Evolutionary conservation across 2,329 filamentous ascomycete genomes (phyloP).

Genomic region (Penicillium olsonii): DNA sequence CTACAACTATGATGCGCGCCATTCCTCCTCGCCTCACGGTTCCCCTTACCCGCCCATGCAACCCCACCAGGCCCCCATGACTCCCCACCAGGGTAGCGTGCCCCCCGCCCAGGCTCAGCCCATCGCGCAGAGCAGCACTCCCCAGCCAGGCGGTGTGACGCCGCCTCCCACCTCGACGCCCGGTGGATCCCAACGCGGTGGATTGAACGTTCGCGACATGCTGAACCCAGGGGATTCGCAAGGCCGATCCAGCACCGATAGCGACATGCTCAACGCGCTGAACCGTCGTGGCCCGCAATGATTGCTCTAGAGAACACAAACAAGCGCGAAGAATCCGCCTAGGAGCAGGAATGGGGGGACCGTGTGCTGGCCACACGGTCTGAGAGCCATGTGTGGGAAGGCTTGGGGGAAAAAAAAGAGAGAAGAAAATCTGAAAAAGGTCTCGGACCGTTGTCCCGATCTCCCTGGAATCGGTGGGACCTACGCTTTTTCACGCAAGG

Average conservation of each 20-base stretch:
- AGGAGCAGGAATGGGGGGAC: constrained; percentile 16
- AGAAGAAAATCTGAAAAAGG: constrained; percentile 12
- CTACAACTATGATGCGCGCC: constrained; percentile 45
- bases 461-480: neutral
- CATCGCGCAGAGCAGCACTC: constrained; percentile 5
- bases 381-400: constrained; percentile 19
- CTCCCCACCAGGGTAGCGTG: constrained; percentile 22
- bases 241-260: constrained; percentile 49
- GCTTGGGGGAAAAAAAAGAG: constrained; percentile 10
- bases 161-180: constrained; percentile 43
- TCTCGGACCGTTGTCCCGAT: constrained; percentile 12
- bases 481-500: neutral
- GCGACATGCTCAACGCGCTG: constrained; percentile 52
- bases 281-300: constrained; percentile 43
- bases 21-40: constrained; percentile 46
- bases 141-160: constrained; percentile 33
- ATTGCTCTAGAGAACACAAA: constrained; percentile 13
- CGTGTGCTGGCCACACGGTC: constrained; percentile 29
- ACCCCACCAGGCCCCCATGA: constrained; percentile 24
- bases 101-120: constrained; percentile 4
- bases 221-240: constrained; percentile 45
- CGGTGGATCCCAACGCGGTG: constrained; percentile 37
- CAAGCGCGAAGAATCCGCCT: neutral
- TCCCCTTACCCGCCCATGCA: constrained; percentile 43
- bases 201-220: constrained; percentile 52